A percentile compares a stretch with the other conserved stretches of the same genome.
Evolutionary conservation across 306 rosid genomes (phyloP).

Genomic region (Fagus sylvatica): DNA sequence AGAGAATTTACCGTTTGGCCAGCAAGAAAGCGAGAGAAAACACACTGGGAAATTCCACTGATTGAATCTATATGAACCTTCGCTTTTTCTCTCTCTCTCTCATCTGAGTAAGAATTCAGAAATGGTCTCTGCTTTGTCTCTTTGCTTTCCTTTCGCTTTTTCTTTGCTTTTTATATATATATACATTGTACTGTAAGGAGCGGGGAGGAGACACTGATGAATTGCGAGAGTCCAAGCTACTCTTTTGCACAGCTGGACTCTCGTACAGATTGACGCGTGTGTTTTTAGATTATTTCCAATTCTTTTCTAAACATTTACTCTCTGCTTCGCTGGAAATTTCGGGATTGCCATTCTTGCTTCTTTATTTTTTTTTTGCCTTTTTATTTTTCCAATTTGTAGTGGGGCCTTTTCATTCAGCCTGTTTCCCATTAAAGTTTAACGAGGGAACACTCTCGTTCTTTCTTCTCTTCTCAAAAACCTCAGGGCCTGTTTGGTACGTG

Average conservation of each 20-base stretch:
- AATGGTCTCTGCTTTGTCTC: conserved; percentile 29
- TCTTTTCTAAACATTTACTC: conserved; percentile 7
- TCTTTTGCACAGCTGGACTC: conserved; percentile 45
- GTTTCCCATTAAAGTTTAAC: no score
- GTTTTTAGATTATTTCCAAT: conserved; percentile 2
- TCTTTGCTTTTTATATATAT: conserved; percentile 3
- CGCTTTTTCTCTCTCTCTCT: background rate
- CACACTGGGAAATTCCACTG: conserved; percentile 5
- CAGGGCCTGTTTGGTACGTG: no score
- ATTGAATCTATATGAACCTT: conserved; percentile 37
- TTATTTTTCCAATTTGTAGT: no score
- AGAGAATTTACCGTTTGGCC: conserved; percentile 42
- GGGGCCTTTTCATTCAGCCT: no score
- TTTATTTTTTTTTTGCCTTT: background rate
- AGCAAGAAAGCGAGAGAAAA: conserved; percentile 4
- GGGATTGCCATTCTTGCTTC: conserved; percentile 13
- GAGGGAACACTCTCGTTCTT: no score
- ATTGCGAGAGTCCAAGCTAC: conserved; percentile 43
- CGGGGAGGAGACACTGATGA: background rate
- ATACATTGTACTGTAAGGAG: background rate
- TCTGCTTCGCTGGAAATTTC: conserved; percentile 17
- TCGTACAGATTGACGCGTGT: conserved; percentile 25
- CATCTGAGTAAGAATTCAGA: conserved; percentile 25
- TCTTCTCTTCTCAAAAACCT: no score
- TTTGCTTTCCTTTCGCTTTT: conserved; percentile 21